Conservation (phyloP, 2,329 filamentous ascomycete species). For the Paracoccidioides brasiliensis region DNA sequence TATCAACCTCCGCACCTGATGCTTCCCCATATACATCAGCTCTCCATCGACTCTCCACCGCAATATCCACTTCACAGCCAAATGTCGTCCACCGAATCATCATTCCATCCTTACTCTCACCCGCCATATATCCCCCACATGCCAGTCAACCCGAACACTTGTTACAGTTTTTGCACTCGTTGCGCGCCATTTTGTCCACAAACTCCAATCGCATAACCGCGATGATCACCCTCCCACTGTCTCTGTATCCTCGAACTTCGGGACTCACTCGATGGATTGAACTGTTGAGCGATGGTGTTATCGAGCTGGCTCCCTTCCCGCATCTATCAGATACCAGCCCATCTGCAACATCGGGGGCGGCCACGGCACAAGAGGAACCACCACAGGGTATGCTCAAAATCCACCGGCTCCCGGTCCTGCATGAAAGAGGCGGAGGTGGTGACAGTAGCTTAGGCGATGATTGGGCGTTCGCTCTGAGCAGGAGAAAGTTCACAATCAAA, state of each 20-base stretch:
- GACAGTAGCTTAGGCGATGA: slow-evolving; percentile 63
- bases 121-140: slow-evolving; percentile 63
- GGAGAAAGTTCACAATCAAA: slow-evolving; percentile 70
- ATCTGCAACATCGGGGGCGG: slow-evolving; percentile 37
- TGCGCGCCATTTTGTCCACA: slow-evolving; percentile 61
- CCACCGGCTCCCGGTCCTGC: slow-evolving; percentile 69
- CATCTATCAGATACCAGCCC: slow-evolving; percentile 39
- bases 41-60: slow-evolving; percentile 44
- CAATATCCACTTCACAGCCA: slow-evolving; percentile 44
- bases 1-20: slow-evolving; percentile 21
- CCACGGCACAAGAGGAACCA: slow-evolving; percentile 54
- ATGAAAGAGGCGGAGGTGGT: slow-evolving; percentile 76
- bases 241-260: slow-evolving; percentile 61
- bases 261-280: slow-evolving; percentile 80
- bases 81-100: slow-evolving; percentile 64
- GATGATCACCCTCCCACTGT: slow-evolving; percentile 64
- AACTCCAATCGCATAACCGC: slow-evolving; percentile 54
- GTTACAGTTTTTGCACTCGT: slow-evolving; percentile 65
- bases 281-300: slow-evolving; percentile 66
- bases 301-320: slow-evolving; percentile 68
- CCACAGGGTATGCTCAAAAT: slow-evolving; percentile 77
- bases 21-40: slow-evolving; percentile 51
- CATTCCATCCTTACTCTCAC: slow-evolving; percentile 74
- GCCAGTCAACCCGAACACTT: slow-evolving; percentile 58
- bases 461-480: slow-evolving; percentile 78